phyloP scores from a whole-genome alignment of 1,284 basidiomycete genomes.

The Polyporus tsugae region DNA sequence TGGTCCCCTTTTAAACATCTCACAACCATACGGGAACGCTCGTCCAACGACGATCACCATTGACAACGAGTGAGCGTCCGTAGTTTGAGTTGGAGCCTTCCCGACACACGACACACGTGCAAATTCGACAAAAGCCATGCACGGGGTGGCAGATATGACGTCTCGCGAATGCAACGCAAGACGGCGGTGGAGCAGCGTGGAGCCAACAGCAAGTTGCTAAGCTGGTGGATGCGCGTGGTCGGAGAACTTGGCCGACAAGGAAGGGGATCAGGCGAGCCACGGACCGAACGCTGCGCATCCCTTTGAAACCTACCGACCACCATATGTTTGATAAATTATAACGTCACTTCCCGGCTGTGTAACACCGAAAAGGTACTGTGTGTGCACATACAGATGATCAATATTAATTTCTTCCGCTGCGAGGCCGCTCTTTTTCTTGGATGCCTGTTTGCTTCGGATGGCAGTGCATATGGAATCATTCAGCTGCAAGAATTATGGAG shows the following conservation, averaged over 20 bases:
- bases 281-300: not conserved
- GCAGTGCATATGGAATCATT: not conserved
- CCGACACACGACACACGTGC: not conserved
- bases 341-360: not conserved
- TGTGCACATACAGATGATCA: constrained; percentile 4
- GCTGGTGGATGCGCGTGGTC: constrained; percentile 3
- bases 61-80: not conserved
- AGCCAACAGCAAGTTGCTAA: not conserved
- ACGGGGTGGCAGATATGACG: not conserved
- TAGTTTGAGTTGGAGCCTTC: not conserved
- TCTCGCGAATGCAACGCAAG: not conserved
- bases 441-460: not conserved
- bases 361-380: not conserved
- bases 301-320: not conserved
- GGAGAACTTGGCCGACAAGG: not conserved
- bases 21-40: not conserved
- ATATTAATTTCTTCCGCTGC: not conserved
- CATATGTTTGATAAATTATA: not conserved
- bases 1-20: constrained; percentile 10
- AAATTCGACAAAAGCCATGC: not conserved
- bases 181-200: not conserved
- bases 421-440: not conserved
- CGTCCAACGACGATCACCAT: not conserved
- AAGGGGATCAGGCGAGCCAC: not conserved
- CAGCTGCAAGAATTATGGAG: not conserved